Evolutionary conservation across 805 yeast species (phyloP).

Genomic region (Trichomonascus vanleenenianus): DNA sequence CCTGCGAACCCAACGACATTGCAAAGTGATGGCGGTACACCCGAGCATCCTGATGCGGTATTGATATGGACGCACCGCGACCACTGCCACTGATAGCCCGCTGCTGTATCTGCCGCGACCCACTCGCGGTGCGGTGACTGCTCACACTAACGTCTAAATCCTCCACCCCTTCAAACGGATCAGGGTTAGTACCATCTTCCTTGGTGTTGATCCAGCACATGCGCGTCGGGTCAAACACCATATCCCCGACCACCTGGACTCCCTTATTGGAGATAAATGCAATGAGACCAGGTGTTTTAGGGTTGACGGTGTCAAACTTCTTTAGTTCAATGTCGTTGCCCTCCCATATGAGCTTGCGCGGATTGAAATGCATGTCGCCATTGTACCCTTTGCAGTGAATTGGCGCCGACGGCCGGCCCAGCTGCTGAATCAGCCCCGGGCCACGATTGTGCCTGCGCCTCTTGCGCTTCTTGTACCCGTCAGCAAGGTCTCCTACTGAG

Average conservation of each 20-base stretch:
- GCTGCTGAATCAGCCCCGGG: conserved; percentile 17
- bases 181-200: conserved; percentile 25
- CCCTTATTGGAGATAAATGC: conserved; percentile 30
- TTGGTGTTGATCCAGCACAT: conserved; percentile 51
- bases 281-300: conserved; percentile 27
- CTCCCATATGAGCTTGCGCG: conserved; percentile 48
- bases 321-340: conserved; percentile 55
- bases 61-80: conserved; percentile 2
- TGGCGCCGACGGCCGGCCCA: conserved; percentile 15
- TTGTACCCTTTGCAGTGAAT: conserved; percentile 13
- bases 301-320: conserved; percentile 37
- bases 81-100: background rate
- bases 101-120: background rate
- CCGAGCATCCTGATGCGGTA: no score
- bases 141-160: conserved; percentile 30
- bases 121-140: background rate
- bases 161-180: conserved; percentile 44
- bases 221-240: conserved; percentile 53
- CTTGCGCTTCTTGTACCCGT: conserved; percentile 6
- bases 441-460: conserved; percentile 4
- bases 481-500: conserved; percentile 2
- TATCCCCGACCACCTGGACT: conserved; percentile 42
- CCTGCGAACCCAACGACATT: conserved; percentile 6
- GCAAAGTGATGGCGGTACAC: background rate
- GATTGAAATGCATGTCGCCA: conserved; percentile 47